Conservation (phyloP, 352 stramenopile genomes). For the Globisporangium nunn region DNA sequence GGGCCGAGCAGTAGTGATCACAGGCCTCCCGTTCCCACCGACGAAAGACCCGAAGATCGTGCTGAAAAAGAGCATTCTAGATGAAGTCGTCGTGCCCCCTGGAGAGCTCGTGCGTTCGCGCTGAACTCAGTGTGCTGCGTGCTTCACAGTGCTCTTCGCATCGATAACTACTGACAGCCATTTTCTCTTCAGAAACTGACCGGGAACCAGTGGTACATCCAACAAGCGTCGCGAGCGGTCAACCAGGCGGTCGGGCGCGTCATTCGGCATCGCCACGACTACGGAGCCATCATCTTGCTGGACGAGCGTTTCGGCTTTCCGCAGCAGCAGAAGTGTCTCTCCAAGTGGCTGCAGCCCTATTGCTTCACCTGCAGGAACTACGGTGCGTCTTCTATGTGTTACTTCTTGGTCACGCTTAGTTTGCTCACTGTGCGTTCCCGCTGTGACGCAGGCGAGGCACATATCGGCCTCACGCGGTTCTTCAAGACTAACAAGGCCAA, state of each 20-base stretch:
- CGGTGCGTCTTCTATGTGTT: slow-evolving; percentile 22
- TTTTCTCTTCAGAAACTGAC: slow-evolving; percentile 62
- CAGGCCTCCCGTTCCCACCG: slow-evolving; percentile 97
- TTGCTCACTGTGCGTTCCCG: neutral
- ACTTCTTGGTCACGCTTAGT: neutral
- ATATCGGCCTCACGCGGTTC: slow-evolving; percentile 78
- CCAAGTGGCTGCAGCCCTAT: slow-evolving; percentile 93
- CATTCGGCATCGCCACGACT: slow-evolving; percentile 98
- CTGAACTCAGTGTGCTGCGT: neutral
- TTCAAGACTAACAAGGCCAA: slow-evolving; percentile 74
- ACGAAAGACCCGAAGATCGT: slow-evolving; percentile 96
- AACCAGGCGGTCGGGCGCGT: slow-evolving; percentile 99
- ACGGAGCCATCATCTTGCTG: slow-evolving; percentile 95
- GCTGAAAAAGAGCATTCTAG: slow-evolving; percentile 96
- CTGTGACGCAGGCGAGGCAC: slow-evolving; percentile 46
- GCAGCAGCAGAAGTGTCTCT: slow-evolving; percentile 89
- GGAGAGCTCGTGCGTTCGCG: slow-evolving; percentile 46
- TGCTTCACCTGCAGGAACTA: slow-evolving; percentile 59
- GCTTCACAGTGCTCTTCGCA: neutral
- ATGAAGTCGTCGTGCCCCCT: slow-evolving; percentile 57
- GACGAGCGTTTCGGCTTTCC: slow-evolving; percentile 94
- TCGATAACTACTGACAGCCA: neutral
- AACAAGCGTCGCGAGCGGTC: slow-evolving; percentile 95
- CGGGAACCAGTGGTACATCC: slow-evolving; percentile 98
- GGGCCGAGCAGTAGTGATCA: slow-evolving; percentile 97